Base-by-base conservation (phyloP, 257 asterid genomes). In the Agastache rugosa region DNA sequence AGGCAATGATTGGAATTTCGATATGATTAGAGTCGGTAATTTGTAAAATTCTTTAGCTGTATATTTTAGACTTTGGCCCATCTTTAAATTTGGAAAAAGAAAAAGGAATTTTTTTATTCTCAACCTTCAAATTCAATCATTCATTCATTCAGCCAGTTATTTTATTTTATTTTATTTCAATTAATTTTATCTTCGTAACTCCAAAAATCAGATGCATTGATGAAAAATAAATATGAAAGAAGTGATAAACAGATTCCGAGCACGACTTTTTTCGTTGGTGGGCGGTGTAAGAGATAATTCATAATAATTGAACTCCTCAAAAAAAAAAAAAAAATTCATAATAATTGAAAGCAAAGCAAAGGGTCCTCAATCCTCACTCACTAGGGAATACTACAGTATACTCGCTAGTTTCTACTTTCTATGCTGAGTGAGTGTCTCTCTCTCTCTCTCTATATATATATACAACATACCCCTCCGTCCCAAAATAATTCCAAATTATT, bases 241-340 rank as follows among this genome's bases (percentile, higher is more conserved):
- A n/a, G n/a, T n/a, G n/a, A n/a, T n/a, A n/a, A 31, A 31, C 37
- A 31, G 37, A 31, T 31, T 31, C 37, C 1, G 37, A 69, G 55
- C 34, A 69, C 42, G 69, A 31, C 37, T 27, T 72, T 78, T 47
- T 22, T 31, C 51, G 59, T 45, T 78, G 82, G 78, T 78, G 82
- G 82, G 75, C 78, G 74, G 81, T 77, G 80, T 20, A 69, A 68
- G 35, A 10, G 31, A 69, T 69, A 25, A n/a, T n/a, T n/a, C n/a
- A n/a, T n/a, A n/a, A n/a, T n/a, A n/a, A n/a, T n/a, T n/a, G n/a
- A n/a, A n/a, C n/a, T n/a, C n/a, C n/a, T n/a, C n/a, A n/a, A n/a
- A n/a, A n/a, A n/a, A n/a, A n/a, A n/a, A n/a, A n/a, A n/a, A n/a
- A n/a, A n/a, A n/a, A n/a, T n/a, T n/a, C n/a, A n/a, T n/a, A n/a